Percentiles rank a stretch among this genome's conserved stretches.
phyloP scores from a whole-genome alignment of 352 stramenopile species.

The Blastocystis sp. region DNA sequence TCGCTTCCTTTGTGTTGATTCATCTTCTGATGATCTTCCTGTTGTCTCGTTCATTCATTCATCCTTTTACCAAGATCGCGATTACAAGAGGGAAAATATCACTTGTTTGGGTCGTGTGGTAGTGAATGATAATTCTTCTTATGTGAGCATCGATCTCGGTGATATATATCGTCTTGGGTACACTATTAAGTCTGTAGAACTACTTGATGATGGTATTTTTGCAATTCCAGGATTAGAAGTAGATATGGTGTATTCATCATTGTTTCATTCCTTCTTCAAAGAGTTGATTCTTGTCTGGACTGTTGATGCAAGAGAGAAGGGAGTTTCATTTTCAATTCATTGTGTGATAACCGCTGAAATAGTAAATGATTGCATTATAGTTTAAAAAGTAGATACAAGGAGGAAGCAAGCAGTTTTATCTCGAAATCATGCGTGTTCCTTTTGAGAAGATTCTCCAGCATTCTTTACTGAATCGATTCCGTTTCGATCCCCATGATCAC shows the following conservation, averaged over 20 bases:
- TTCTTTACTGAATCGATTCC: constrained; percentile 6
- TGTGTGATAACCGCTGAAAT: constrained; percentile 29
- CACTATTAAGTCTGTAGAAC: not conserved
- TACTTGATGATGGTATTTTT: constrained; percentile 21
- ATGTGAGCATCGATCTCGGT: constrained; percentile 74
- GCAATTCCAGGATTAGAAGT: not conserved
- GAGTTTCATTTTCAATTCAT: not conserved
- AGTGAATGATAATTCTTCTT: constrained; percentile 75
- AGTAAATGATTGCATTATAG: not conserved
- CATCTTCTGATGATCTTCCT: not conserved
- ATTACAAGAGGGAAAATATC: too few relatives aligned
- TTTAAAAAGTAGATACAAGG: not conserved
- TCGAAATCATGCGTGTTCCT: constrained; percentile 14
- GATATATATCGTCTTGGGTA: constrained; percentile 12
- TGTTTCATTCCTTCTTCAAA: constrained; percentile 17
- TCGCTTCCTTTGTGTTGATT: not conserved
- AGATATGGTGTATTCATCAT: constrained; percentile 44
- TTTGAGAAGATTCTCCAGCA: not conserved
- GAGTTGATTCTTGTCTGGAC: constrained; percentile 50
- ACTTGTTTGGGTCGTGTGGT: constrained; percentile 75
- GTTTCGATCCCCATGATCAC: not conserved
- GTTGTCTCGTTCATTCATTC: not conserved
- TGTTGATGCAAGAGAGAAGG: not conserved
- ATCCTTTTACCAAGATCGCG: not conserved
- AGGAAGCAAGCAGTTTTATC: not conserved